A percentile compares a stretch with the other conserved stretches of the same genome.
These are phyloP conservation scores for Botrytis deweyae DNA, from an alignment of 2,329 filamentous ascomycete species.

Conservation along the genomic window DNA sequence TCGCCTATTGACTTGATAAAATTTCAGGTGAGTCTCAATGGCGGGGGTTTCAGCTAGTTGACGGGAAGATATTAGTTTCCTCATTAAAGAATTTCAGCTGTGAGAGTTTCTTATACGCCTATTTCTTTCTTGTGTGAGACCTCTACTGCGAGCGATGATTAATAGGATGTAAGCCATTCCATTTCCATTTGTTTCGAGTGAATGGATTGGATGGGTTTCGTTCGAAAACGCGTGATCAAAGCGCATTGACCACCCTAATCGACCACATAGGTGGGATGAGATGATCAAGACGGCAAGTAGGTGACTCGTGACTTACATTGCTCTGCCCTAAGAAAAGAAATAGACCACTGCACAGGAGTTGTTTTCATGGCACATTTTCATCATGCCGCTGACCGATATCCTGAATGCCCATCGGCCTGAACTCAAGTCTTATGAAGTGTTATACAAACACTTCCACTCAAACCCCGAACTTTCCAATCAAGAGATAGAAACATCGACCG, in stretches of 20 bases:
- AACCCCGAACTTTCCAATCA: slow-evolving; percentile 21
- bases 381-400: neutral
- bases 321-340: neutral
- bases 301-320: neutral
- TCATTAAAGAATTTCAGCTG: neutral
- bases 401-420: neutral
- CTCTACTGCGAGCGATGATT: neutral
- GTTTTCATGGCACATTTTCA: neutral
- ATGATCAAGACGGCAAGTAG: neutral
- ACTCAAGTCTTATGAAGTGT: slow-evolving; percentile 9
- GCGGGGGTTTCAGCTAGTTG: neutral
- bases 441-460: slow-evolving; percentile 18
- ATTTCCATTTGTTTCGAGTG: neutral
- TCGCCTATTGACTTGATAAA: neutral
- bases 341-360: neutral
- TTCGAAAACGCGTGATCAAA: neutral
- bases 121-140: neutral
- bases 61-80: neutral
- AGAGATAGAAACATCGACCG: slow-evolving; percentile 13
- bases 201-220: neutral
- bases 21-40: neutral
- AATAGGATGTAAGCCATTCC: neutral
- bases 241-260: neutral
- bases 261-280: neutral
- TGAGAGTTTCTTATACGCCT: neutral